phyloP scores from a whole-genome alignment of 2,329 filamentous ascomycete species.

The Penicillium sclerotigenum region DNA sequence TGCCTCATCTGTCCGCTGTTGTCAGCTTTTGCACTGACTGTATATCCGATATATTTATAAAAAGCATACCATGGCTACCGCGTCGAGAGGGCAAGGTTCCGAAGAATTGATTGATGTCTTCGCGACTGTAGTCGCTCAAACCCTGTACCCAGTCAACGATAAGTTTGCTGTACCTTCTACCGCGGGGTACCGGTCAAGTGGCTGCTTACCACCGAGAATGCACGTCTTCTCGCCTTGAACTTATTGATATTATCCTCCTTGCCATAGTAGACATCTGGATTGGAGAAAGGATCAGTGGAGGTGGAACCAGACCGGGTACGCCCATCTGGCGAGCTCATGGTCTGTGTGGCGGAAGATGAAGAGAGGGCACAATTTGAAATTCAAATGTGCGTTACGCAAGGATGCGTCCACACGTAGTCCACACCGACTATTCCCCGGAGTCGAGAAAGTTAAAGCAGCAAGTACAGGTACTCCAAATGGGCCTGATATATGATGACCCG shows the following conservation, averaged over 20 bases:
- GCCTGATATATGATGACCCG: background rate
- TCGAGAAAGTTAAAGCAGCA: constrained; percentile 5
- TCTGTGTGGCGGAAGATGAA: constrained; percentile 14
- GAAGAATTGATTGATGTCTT: constrained; percentile 36
- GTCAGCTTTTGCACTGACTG: constrained; percentile 11
- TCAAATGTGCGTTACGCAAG: constrained; percentile 20
- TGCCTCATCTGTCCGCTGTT: constrained; percentile 62
- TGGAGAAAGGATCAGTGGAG: constrained; percentile 56
- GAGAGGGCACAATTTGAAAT: constrained; percentile 10
- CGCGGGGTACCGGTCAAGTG: constrained; percentile 14
- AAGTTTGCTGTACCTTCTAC: constrained; percentile 10
- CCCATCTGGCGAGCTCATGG: constrained; percentile 42
- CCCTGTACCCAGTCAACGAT: constrained; percentile 26
- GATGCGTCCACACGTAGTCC: constrained; percentile 22
- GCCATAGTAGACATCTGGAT: constrained; percentile 60
- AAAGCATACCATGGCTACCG: constrained; percentile 44
- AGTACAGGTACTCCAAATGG: background rate
- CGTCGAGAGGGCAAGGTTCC: constrained; percentile 37
- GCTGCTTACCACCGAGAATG: constrained; percentile 54
- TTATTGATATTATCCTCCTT: constrained; percentile 47
- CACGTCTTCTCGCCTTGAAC: constrained; percentile 49
- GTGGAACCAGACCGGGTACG: constrained; percentile 42
- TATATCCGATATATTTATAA: background rate
- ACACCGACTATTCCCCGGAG: constrained; percentile 21
- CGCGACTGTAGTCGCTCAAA: constrained; percentile 36